Base-by-base conservation (phyloP, 225 moss, liverwort and hornwort genomes). In the Polytrichum formosum region DNA sequence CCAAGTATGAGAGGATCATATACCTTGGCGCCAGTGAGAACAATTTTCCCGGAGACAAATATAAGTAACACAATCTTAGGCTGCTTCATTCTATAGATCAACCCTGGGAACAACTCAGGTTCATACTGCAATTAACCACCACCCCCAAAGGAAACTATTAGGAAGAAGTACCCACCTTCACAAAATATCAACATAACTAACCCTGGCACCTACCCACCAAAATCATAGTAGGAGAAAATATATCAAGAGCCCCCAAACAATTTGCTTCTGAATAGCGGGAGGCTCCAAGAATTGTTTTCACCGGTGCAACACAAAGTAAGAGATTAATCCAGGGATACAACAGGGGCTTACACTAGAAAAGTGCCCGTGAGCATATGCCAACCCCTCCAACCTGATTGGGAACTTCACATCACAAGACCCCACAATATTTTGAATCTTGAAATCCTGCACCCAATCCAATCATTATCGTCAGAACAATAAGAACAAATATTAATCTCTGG, bases 51-150 rank as follows among this genome's bases (percentile, higher is more conserved):
- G 63, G 96, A 96, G 6, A 96, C 96, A 33, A 96, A 96, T 55
- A 96, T 96, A 61, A 96, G 96, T 29, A 96, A 79, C 28, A 96
- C 96, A 73, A 96, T 96, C 73, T 96, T 96, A 33, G 96, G 96
- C 77, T 96, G 96, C 84, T 96, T 96, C 96, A 96, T 96, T 79
- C 96, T 90, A 72, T 96, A 96, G 5, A 96, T 96, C 84, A 96
- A 79, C 71, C 96, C 96, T 29, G 93, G 96, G 72, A 93, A 96
- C 53, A 96, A 76, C 87, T 96, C 96, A 7, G 96, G 96, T 73
- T 96, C 96, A 81, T 96, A 96, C 96, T 96, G 96, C 89, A 85
- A 61, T 69, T 33, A 71, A 55, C 71, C 71, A 61, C 65, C 61
- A 55, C 6, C 21, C 70, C 56, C 18, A 0, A 56, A 56, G 56